Percentiles rank a stretch among this genome's conserved stretches.
Evolutionary conservation across 148 eudicot genomes (phyloP).

Genomic region (Chenopodium berlandieri): DNA sequence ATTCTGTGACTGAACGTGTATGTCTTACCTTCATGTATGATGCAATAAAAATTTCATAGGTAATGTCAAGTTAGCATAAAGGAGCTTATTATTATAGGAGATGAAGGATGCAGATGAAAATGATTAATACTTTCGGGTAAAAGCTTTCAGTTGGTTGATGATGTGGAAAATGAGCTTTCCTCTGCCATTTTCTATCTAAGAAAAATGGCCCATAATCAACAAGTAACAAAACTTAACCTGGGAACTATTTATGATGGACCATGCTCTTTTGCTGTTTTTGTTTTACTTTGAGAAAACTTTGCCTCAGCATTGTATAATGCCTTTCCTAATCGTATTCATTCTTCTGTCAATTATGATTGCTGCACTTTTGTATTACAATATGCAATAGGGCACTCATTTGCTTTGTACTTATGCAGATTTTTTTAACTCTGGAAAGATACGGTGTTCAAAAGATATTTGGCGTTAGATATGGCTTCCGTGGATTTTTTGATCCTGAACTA

Average conservation of each 20-base stretch:
- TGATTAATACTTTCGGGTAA: background rate
- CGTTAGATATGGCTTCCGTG: conserved; percentile 47
- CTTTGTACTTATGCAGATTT: conserved; percentile 34
- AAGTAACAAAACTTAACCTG: background rate
- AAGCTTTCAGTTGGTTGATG: background rate
- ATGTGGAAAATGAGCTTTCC: background rate
- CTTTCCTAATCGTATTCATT: background rate
- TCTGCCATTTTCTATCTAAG: background rate
- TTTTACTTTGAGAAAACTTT: background rate
- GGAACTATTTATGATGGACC: background rate
- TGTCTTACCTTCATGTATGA: background rate
- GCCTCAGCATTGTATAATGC: background rate
- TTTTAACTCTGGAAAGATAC: conserved; percentile 50
- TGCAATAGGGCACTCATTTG: background rate
- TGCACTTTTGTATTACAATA: background rate
- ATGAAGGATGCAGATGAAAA: background rate
- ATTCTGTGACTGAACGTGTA: background rate
- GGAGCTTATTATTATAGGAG: background rate
- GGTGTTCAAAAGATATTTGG: conserved; percentile 49
- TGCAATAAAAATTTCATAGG: background rate
- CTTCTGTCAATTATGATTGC: background rate
- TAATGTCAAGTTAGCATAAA: background rate
- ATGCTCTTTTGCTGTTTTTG: background rate
- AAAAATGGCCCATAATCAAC: background rate
- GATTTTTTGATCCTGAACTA: conserved; percentile 47